phyloP scores from a whole-genome alignment of 306 rosid species.

The Abrus precatorius region DNA sequence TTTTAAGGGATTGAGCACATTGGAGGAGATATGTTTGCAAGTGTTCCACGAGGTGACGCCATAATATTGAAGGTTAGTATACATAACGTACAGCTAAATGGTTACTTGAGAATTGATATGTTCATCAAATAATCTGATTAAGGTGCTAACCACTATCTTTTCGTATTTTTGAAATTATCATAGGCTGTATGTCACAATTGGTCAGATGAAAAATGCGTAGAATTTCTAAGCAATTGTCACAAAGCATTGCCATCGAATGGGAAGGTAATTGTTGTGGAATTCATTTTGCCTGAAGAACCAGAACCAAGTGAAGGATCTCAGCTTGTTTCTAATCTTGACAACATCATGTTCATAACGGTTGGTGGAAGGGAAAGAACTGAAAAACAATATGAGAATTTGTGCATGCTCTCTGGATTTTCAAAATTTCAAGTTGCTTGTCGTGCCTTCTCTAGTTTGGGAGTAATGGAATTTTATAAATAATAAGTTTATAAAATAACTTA shows the following conservation, averaged over 20 bases:
- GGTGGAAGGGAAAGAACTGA: slow-evolving; percentile 58
- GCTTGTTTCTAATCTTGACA: slow-evolving; percentile 43
- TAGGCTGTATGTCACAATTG: slow-evolving; percentile 48
- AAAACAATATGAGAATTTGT: slow-evolving; percentile 32
- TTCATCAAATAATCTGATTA: neutral
- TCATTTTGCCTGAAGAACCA: slow-evolving; percentile 50
- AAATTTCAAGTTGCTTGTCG: slow-evolving; percentile 44
- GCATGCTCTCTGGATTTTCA: slow-evolving; percentile 47
- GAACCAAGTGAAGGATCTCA: slow-evolving; percentile 26
- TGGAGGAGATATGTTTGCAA: slow-evolving; percentile 53
- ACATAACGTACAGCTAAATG: neutral
- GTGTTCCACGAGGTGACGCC: slow-evolving; percentile 51
- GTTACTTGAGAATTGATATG: neutral
- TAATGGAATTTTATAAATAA: slow-evolving; percentile 51
- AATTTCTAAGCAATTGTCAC: slow-evolving; percentile 42
- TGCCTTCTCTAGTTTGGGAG: slow-evolving; percentile 43
- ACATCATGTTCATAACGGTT: slow-evolving; percentile 44
- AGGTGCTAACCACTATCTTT: neutral
- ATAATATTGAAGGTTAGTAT: slow-evolving; percentile 45
- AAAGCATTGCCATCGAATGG: slow-evolving; percentile 49
- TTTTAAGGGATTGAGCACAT: slow-evolving; percentile 50
- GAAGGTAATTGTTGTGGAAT: slow-evolving; percentile 53
- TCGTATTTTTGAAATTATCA: neutral
- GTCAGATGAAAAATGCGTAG: slow-evolving; percentile 50
- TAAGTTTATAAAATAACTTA: neutral